Percentiles rank a stretch among this genome's conserved stretches.
Evolutionary conservation across 2,329 filamentous ascomycete species (phyloP).

Genomic region (Cercospora sojina): DNA sequence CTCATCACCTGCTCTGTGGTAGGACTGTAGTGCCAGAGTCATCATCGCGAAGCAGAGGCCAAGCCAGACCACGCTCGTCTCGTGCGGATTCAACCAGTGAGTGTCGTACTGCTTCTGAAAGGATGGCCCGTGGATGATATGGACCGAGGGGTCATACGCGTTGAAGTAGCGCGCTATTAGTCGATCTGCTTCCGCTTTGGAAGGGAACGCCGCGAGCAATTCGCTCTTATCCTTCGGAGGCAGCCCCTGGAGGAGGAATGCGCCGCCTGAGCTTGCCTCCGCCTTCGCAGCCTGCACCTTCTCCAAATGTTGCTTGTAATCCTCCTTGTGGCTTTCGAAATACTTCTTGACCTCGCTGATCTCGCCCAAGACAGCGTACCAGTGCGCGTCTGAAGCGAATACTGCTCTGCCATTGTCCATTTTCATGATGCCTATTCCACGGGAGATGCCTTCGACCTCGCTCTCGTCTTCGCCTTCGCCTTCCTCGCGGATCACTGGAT

Average conservation of each 20-base stretch:
- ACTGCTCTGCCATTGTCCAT: conserved; percentile 51
- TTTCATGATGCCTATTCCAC: conserved; percentile 55
- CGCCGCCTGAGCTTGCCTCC: conserved; percentile 62
- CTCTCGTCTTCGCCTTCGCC: conserved; percentile 57
- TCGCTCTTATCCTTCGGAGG: conserved; percentile 71
- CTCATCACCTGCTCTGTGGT: conserved; percentile 75
- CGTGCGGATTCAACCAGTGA: conserved; percentile 70
- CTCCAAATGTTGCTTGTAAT: conserved; percentile 77
- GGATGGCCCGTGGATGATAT: conserved; percentile 65
- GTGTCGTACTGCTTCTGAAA: conserved; percentile 72
- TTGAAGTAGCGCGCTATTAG: conserved; percentile 90
- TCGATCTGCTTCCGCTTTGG: conserved; percentile 78
- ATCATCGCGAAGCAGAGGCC: conserved; percentile 74
- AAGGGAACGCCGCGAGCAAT: conserved; percentile 74
- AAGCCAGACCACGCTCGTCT: conserved; percentile 74
- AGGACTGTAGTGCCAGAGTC: conserved; percentile 74
- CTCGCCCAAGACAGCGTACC: conserved; percentile 56
- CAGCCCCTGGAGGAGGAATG: conserved; percentile 73
- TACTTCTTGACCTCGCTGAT: conserved; percentile 94
- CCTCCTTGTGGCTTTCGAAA: conserved; percentile 81
- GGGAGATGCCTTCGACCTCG: conserved; percentile 57
- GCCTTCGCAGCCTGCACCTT: conserved; percentile 68
- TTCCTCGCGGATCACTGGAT: conserved; percentile 55
- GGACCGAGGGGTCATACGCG: conserved; percentile 65
- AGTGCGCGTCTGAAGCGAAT: conserved; percentile 54